Conservation (phyloP, 1,284 basidiomycete species). For the Cutaneotrichosporon dermatis region DNA sequence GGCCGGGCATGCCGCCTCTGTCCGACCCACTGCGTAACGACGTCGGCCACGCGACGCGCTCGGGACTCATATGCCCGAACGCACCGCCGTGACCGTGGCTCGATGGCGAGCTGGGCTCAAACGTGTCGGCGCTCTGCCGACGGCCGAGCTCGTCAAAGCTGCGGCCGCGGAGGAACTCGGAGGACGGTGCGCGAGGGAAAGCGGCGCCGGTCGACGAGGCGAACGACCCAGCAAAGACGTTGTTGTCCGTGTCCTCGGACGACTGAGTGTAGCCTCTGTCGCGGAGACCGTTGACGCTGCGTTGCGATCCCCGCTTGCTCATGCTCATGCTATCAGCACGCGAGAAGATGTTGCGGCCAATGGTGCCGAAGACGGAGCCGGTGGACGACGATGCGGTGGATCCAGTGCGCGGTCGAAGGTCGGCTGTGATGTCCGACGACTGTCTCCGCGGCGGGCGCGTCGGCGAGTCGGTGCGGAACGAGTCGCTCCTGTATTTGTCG, state of each 20-base stretch:
- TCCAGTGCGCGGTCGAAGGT: conserved; percentile 10
- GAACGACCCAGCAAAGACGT: conserved; percentile 25
- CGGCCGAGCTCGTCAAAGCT: conserved; percentile 26
- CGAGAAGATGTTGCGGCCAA: conserved; percentile 14
- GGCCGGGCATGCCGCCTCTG: conserved; percentile 14
- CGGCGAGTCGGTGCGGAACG: conserved; percentile 4
- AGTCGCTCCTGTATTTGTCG: conserved; percentile 17
- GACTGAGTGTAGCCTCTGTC: conserved; percentile 21
- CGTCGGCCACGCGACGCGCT: conserved; percentile 15
- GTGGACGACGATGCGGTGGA: conserved; percentile 15
- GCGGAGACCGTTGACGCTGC: conserved; percentile 23
- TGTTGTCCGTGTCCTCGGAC: conserved; percentile 33
- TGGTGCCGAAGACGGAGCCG: conserved; percentile 14
- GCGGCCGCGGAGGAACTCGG: conserved; percentile 23
- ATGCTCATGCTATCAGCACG: conserved; percentile 20
- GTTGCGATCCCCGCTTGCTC: conserved; percentile 12
- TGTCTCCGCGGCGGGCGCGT: conserved; percentile 8
- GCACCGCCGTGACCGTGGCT: conserved; percentile 8
- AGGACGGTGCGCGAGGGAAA: conserved; percentile 10
- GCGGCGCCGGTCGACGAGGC: conserved; percentile 22
- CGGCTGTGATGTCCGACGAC: conserved; percentile 9
- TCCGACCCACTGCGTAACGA: conserved; percentile 8
- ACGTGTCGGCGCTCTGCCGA: conserved; percentile 26
- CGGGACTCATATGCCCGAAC: conserved; percentile 9
- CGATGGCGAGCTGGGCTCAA: conserved; percentile 28